Evolutionary conservation across 257 asterid species (phyloP).

Genomic region (Sherardia arvensis): DNA sequence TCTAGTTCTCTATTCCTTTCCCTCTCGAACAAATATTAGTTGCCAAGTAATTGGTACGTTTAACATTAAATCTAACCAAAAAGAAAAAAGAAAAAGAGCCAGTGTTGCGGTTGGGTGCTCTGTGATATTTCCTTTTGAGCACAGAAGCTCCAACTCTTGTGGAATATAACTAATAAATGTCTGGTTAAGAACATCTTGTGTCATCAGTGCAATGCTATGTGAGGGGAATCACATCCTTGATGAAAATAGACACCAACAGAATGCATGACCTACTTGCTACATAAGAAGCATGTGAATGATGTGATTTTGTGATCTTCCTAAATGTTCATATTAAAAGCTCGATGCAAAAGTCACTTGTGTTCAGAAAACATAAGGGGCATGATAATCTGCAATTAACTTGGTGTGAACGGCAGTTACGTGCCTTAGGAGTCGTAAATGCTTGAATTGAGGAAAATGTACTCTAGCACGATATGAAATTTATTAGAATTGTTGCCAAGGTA

Average conservation of each 20-base stretch:
- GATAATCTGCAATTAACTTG: background rate
- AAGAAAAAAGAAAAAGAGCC: background rate
- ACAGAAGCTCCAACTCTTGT: background rate
- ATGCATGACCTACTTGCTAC: background rate
- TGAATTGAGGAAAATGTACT: background rate
- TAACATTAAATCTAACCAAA: background rate
- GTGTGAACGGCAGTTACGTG: background rate
- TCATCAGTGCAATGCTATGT: background rate
- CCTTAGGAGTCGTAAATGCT: background rate
- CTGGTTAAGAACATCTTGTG: background rate
- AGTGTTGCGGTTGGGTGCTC: background rate
- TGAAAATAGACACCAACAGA: background rate
- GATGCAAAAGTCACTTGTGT: background rate
- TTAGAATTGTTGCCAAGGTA: background rate
- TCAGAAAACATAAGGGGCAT: background rate
- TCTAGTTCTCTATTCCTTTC: slow-evolving; percentile 4
- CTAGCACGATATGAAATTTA: background rate
- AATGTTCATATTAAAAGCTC: background rate
- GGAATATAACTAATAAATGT: background rate
- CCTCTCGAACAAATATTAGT: background rate
- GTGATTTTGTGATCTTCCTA: background rate
- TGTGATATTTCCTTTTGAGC: background rate
- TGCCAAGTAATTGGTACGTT: background rate
- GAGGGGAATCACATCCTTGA: background rate
- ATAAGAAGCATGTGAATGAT: background rate